Conservation (phyloP, 768 basidiomycete genomes). For the Cystobasidium ongulense region DNA sequence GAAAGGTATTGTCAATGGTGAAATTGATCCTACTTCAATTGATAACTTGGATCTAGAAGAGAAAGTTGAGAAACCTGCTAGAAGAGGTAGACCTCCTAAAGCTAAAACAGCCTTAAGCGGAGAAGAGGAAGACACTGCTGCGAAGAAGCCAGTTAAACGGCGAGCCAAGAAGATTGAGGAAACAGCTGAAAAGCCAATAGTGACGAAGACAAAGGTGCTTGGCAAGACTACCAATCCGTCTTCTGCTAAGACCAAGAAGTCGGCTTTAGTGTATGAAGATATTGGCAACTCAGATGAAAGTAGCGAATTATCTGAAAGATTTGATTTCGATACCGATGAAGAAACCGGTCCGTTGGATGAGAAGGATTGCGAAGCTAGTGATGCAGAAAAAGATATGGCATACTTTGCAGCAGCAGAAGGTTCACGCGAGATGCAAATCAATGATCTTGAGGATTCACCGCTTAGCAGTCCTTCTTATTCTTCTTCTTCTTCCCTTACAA, state of each 20-base stretch:
- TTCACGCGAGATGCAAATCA: slow-evolving; percentile 1
- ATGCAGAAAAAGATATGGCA: not conserved
- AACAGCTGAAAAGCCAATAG: not conserved
- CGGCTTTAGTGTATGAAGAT: not conserved
- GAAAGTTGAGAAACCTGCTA: not conserved
- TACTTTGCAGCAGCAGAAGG: slow-evolving; percentile 12
- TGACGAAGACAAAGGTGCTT: not conserved
- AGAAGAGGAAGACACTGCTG: not conserved
- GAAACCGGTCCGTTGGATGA: not conserved
- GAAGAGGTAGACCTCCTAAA: not conserved
- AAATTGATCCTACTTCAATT: not conserved
- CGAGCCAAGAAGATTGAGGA: not conserved
- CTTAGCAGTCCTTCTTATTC: not conserved
- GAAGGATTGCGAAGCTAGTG: not conserved
- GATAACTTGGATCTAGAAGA: not conserved
- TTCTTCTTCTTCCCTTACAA: not conserved
- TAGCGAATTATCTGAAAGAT: slow-evolving; percentile 2
- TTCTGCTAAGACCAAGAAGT: not conserved
- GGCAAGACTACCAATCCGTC: not conserved
- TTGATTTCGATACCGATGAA: slow-evolving; percentile 12
- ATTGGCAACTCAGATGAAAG: not conserved
- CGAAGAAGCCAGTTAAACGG: not conserved
- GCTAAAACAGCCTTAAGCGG: not conserved
- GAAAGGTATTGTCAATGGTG: not conserved
- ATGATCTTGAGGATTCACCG: not conserved